A percentile compares a stretch with the other conserved stretches of the same genome.
Conservation (phyloP, 108 stramenopile species). For the Pinguiococcus pyrenoidosus region DNA sequence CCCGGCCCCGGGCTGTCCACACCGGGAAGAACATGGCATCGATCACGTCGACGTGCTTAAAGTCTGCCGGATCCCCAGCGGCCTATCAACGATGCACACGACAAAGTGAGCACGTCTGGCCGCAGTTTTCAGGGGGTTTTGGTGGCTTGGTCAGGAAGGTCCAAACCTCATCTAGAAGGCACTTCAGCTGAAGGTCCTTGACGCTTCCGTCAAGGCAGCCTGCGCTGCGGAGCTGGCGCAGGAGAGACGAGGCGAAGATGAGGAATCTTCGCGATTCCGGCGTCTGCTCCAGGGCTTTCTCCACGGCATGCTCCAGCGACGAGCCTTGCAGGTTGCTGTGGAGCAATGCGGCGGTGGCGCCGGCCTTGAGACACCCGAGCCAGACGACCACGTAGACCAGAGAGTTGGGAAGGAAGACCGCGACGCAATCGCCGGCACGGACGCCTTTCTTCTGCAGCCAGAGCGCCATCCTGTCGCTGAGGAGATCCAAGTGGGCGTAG, state of each 20-base stretch:
- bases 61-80: no score
- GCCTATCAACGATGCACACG: no score
- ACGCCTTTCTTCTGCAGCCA: slow-evolving; percentile 6
- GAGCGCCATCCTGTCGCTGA: slow-evolving; percentile 15
- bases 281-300: slow-evolving; percentile 7
- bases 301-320: slow-evolving; percentile 16
- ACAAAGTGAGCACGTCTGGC: no score
- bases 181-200: background rate
- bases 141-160: no score
- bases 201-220: slow-evolving; percentile 1
- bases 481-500: slow-evolving; percentile 5
- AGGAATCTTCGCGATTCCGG: no score
- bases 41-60: no score
- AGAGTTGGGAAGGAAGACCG: slow-evolving; percentile 23
- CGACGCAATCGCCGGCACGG: slow-evolving; percentile 7
- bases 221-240: no score
- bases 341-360: slow-evolving; percentile 18
- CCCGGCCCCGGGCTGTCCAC: no score
- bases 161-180: slow-evolving; percentile 1
- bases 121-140: no score
- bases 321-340: slow-evolving; percentile 17
- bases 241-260: slow-evolving; percentile 19
- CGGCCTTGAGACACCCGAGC: slow-evolving; percentile 27
- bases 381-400: slow-evolving; percentile 20
- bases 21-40: no score